Base-by-base conservation (phyloP, 805 yeast species). In the Vanderwaltozyma yarrowii region DNA sequence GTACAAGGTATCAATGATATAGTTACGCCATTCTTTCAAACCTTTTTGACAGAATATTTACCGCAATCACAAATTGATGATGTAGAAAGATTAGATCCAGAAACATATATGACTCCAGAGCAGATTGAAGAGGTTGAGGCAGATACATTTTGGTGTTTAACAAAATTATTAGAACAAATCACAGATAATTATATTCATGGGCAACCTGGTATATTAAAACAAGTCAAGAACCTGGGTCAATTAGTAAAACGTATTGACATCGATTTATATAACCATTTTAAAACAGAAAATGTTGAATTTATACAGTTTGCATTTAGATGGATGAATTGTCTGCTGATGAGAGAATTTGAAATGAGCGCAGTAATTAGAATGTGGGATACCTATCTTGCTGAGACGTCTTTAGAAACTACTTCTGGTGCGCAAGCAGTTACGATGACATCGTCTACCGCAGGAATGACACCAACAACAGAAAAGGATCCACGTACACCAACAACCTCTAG, bases 281-380 rank as follows among this genome's bases (percentile, higher is more conserved):
- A 78, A 42, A 53, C 60, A 1, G 96, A 92, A 56, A 83, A 83
- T 34, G 76, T 92, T n/a, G 95, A 92, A 60, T 92, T 92, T 53
- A 76, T 92, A 45, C 98, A 92, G 61, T 92, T 92, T 60, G 76
- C 96, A 16, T 92, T 92, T 65, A 70, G 98, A 48, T 92, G 98
- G 98, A 92, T 92, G 97, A 92, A 92, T 62, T 92, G 98, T 65
- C 66, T 92, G 52, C 65, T 92, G 35, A 92, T 92, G 98, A 74
- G 98, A 47, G 98, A 92, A 52, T 69, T 92, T 32, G 76, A 80
- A 30, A 76, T 92, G 52, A 66, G 67, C 23, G 73, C 85, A 43
- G 82, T 88, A 5, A 78, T 88, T 17, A 70, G 98, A 40, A 89
- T 92, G 95, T 92, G 98, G 97, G 98, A 92, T 56, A 88, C 98